Evolutionary conservation across 2,329 filamentous ascomycete species (phyloP), one percentile per base, ranked within the genome.

Genomic region (Bipolaris zeicola): DNA sequence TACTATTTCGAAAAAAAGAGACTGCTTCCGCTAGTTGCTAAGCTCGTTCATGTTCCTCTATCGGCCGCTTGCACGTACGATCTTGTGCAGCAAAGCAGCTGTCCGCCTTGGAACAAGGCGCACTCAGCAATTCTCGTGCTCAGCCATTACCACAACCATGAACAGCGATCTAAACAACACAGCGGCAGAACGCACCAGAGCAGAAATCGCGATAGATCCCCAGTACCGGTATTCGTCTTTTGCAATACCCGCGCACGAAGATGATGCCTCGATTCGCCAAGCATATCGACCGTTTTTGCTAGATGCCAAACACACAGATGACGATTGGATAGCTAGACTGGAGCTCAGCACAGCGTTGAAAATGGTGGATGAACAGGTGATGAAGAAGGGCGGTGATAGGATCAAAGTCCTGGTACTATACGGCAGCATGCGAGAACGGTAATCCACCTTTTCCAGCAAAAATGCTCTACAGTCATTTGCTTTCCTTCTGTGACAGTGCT

Each of bases 391-490:
- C 1, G 72, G 74, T 1, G 63, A 77, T 1, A 73, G 82, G 47
- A 53, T 88, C 2, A 85, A 81, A 55, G 80, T 89, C 1, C 74
- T 89, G 1, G 84, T 89, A 0, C 69, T 89, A 0, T 85, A 86
- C 66, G 86, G 87, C 1, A 88, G 85, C 66, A 72, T 88, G 38
- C 77, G 85, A 8, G 73, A 70, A 57, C 66, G 78, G 66, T 75
- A 69, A 74, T 8, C 3, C 6, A 36, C 5, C 6, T 31, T 31
- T 13, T 13, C 10, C 7, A 31, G 3, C 28, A 31, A 11, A 4
- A 31, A 5, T 1, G 6, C 28, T 31, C 28, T 31, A 3, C 3
- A 13, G 1, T 31, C 8, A 14, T 10, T 24, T 10, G 14, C 3
- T 22, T 14, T 8, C 18, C 14, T 7, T n/a, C 8, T 18, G 8